phyloP scores from a whole-genome alignment of 2,329 filamentous ascomycete genomes.

The Diaporthe longicolla region DNA sequence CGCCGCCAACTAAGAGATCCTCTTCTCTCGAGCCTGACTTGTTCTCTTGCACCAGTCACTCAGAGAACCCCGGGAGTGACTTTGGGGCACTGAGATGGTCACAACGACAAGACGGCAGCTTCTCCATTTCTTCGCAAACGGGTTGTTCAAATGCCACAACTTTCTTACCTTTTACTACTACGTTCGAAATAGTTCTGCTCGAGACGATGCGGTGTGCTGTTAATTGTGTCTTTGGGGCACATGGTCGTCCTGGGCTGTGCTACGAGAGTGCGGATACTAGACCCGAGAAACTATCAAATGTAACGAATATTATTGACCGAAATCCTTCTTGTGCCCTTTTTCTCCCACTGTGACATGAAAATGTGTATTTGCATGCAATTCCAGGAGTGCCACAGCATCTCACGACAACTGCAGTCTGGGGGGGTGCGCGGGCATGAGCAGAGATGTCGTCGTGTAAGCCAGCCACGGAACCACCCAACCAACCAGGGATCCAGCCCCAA shows the following conservation, averaged over 20 bases:
- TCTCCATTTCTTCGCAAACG: constrained; percentile 1
- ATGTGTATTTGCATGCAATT: background rate
- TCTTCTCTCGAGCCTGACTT: background rate
- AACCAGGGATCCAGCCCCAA: constrained; percentile 1
- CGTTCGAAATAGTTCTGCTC: constrained; percentile 28
- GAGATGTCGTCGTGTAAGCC: constrained; percentile 29
- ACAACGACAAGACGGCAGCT: background rate
- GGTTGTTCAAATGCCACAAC: background rate
- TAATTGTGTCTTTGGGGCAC: constrained; percentile 17
- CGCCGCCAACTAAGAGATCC: constrained; percentile 3
- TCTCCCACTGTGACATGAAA: background rate
- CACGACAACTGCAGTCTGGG: background rate
- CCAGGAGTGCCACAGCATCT: background rate
- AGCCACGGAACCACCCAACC: background rate
- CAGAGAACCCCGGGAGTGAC: no score
- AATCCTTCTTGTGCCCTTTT: background rate
- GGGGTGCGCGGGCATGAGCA: background rate
- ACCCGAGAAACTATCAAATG: constrained; percentile 26
- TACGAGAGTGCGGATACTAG: constrained; percentile 23
- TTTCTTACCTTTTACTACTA: background rate
- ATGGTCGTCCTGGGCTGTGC: constrained; percentile 10
- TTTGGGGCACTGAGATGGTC: no score
- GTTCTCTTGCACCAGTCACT: background rate
- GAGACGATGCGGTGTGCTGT: constrained; percentile 26
- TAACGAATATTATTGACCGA: constrained; percentile 33